A percentile compares a stretch with the other conserved stretches of the same genome.
These are phyloP conservation scores for Trametes hirsuta DNA, from an alignment of 1,284 basidiomycete genomes.

Conservation along the genomic window DNA sequence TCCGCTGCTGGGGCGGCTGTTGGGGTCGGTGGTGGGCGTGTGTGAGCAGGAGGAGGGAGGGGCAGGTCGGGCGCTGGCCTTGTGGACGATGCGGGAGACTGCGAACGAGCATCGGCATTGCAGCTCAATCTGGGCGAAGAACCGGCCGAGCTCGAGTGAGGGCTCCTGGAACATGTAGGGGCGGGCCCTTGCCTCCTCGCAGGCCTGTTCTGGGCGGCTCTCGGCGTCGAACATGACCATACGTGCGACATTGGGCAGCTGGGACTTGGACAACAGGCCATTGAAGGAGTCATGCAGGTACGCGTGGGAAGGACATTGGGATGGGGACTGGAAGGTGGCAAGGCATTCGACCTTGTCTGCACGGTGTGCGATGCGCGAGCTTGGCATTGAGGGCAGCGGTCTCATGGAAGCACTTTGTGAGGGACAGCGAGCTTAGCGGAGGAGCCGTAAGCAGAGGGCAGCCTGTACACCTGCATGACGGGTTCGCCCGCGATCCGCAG, in stretches of 20 bases:
- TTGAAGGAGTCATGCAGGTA: conserved; percentile 26
- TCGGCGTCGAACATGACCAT: conserved; percentile 50
- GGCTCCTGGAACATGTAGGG: conserved; percentile 50
- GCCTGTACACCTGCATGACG: too few species aligned
- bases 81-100: conserved; percentile 48
- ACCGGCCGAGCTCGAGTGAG: conserved; percentile 58
- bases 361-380: conserved; percentile 44
- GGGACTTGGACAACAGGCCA: conserved; percentile 18
- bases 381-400: conserved; percentile 54
- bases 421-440: conserved; percentile 56
- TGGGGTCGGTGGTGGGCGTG: too few species aligned
- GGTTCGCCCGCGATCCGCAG: too few species aligned
- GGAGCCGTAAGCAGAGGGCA: conserved; percentile 25
- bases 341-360: conserved; percentile 59
- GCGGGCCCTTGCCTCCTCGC: conserved; percentile 60
- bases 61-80: conserved; percentile 41
- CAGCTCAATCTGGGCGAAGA: conserved; percentile 50
- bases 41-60: too few species aligned
- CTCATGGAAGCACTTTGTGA: conserved; percentile 54
- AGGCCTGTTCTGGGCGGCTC: conserved; percentile 51
- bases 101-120: conserved; percentile 51
- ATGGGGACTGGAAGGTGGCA: conserved; percentile 26
- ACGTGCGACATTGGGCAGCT: conserved; percentile 35
- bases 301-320: conserved; percentile 24
- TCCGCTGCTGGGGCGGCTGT: too few species aligned